phyloP scores from a whole-genome alignment of 768 basidiomycete species.

The Amanita rimosa region DNA sequence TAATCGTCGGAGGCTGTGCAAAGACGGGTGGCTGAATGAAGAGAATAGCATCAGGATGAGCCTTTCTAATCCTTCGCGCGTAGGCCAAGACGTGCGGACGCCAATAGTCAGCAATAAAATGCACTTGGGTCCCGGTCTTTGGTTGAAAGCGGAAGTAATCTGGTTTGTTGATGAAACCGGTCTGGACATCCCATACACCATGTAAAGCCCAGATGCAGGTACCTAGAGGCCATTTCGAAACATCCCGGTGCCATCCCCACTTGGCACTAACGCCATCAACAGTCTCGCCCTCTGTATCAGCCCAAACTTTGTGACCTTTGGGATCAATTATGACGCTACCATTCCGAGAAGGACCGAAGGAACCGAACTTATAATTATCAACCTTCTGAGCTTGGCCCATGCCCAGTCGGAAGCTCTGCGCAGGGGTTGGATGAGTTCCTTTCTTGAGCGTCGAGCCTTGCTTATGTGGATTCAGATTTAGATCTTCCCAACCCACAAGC shows the following conservation, averaged over 20 bases:
- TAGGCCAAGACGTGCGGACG: conserved; percentile 55
- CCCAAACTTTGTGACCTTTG: conserved; percentile 56
- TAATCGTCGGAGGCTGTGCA: conserved; percentile 54
- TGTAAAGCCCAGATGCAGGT: conserved; percentile 82
- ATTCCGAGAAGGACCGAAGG: conserved; percentile 62
- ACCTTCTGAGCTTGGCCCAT: conserved; percentile 81
- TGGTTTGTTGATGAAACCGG: conserved; percentile 53
- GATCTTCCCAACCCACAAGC: conserved; percentile 52
- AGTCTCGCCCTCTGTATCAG: conserved; percentile 15
- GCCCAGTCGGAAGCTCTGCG: conserved; percentile 75
- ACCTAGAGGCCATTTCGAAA: conserved; percentile 57
- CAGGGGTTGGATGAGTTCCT: conserved; percentile 78
- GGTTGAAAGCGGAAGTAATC: conserved; percentile 63
- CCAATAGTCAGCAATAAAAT: conserved; percentile 77
- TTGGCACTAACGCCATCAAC: conserved; percentile 42
- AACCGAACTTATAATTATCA: conserved; percentile 72
- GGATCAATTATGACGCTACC: conserved; percentile 82
- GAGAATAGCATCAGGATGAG: conserved; percentile 77
- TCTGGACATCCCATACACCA: conserved; percentile 77
- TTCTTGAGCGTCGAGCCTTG: conserved; percentile 75
- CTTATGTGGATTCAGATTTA: conserved; percentile 48
- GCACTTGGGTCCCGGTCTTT: conserved; percentile 30
- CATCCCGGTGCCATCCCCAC: conserved; percentile 81
- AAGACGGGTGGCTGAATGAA: conserved; percentile 93
- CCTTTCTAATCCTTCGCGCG: conserved; percentile 40